Conservation (phyloP, 345 rosid genomes). For the Gossypium arboreum region DNA sequence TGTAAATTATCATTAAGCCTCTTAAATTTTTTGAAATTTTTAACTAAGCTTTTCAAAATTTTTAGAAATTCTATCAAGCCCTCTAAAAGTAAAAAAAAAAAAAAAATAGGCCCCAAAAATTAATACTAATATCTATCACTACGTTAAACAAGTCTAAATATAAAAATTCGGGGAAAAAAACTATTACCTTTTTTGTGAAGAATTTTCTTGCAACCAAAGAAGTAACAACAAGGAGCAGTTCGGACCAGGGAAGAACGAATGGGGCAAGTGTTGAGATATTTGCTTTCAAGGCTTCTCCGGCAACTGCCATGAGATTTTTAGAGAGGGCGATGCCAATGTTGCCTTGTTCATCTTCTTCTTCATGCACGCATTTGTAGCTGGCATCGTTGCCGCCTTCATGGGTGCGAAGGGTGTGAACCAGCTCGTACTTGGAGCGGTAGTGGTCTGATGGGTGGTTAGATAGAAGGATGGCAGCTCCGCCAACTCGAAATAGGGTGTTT, state of each 20-base stretch:
- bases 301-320: constrained; percentile 53
- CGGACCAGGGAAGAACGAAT: constrained; percentile 54
- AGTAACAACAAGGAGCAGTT: constrained; percentile 44
- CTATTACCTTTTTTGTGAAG: constrained; percentile 34
- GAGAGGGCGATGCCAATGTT: constrained; percentile 45
- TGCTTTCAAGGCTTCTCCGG: constrained; percentile 59
- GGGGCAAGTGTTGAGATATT: constrained; percentile 67
- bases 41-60: too few relatives aligned
- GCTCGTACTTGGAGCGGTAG: constrained; percentile 43
- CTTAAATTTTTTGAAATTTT: too few relatives aligned
- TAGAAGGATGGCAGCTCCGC: constrained; percentile 55
- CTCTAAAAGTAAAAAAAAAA: too few relatives aligned
- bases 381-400: constrained; percentile 53
- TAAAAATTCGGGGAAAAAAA: too few relatives aligned
- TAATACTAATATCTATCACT: too few relatives aligned
- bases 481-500: constrained; percentile 52
- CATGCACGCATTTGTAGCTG: constrained; percentile 45
- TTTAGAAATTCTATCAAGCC: too few relatives aligned
- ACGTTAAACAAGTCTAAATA: too few relatives aligned
- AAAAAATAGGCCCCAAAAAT: too few relatives aligned
- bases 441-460: constrained; percentile 43
- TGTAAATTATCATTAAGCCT: too few relatives aligned
- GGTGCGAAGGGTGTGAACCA: constrained; percentile 50
- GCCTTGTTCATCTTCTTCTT: constrained; percentile 45
- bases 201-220: constrained; percentile 38